Evolutionary conservation across 305 asterid genomes (phyloP).

Genomic region (Fraxinus latifolia): DNA sequence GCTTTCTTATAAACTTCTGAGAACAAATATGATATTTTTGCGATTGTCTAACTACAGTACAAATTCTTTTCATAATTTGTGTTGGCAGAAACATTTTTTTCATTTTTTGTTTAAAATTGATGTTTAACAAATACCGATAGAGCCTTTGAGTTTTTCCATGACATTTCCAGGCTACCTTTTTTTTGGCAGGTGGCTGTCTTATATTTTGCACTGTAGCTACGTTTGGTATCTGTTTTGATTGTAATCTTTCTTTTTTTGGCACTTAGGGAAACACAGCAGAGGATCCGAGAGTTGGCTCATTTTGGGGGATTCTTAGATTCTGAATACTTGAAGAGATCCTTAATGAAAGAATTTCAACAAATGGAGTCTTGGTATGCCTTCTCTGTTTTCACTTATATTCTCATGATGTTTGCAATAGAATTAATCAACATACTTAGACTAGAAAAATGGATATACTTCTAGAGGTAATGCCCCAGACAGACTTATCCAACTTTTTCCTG

Average conservation of each 20-base stretch:
- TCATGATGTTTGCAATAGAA: slow-evolving; percentile 6
- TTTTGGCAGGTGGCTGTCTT: slow-evolving; percentile 1
- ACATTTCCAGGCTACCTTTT: neutral
- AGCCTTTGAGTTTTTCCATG: slow-evolving; percentile 1
- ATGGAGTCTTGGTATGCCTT: slow-evolving; percentile 61
- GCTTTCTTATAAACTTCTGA: neutral
- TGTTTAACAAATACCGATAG: neutral
- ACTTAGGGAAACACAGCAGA: slow-evolving; percentile 66
- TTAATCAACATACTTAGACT: neutral
- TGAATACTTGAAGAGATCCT: slow-evolving; percentile 67
- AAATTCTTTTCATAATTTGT: slow-evolving; percentile 2
- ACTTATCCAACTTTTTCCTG: neutral
- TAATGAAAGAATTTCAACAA: slow-evolving; percentile 73
- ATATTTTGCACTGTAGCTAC: neutral
- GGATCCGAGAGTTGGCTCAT: slow-evolving; percentile 57
- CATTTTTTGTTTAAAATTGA: neutral
- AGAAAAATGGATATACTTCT: slow-evolving; percentile 4
- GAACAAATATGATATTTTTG: neutral
- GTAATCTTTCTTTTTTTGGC: slow-evolving; percentile 22
- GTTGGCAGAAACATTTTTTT: slow-evolving; percentile 2
- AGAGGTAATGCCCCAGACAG: neutral
- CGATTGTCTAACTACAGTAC: neutral
- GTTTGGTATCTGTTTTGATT: slow-evolving; percentile 16
- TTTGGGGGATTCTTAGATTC: slow-evolving; percentile 89
- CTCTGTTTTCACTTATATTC: slow-evolving; percentile 18